These are phyloP conservation scores for Solanum lycopersicoides DNA, from an alignment of 257 asterid species.

Conservation along the genomic window DNA sequence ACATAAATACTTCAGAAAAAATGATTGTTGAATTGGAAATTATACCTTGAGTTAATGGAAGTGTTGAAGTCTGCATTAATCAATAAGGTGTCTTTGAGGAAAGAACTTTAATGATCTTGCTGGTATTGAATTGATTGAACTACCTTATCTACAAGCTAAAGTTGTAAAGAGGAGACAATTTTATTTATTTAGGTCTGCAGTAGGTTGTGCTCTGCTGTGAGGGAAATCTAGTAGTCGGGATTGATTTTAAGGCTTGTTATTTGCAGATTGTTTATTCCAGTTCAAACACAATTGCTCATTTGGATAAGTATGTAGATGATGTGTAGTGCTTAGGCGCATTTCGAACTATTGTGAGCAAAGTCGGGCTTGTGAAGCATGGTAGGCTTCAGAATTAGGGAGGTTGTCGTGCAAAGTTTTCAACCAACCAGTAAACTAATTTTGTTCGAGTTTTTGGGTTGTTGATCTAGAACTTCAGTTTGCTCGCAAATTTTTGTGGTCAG, in stretches of 20 bases:
- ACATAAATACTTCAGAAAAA: background rate
- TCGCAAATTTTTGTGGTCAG: background rate
- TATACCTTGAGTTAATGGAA: background rate
- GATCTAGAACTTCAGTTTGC: background rate
- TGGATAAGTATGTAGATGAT: background rate
- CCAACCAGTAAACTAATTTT: background rate
- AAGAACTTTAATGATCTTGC: background rate
- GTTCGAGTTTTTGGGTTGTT: background rate
- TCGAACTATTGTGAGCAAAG: background rate
- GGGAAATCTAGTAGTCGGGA: background rate
- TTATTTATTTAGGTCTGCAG: background rate
- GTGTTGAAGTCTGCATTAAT: background rate
- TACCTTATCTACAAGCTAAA: background rate
- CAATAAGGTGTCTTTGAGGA: background rate
- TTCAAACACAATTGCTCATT: background rate
- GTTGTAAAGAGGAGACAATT: background rate
- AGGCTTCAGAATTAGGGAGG: background rate
- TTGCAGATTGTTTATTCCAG: background rate
- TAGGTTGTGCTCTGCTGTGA: background rate
- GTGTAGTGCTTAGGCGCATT: background rate
- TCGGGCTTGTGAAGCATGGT: background rate
- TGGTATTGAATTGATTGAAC: background rate
- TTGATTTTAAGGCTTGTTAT: background rate
- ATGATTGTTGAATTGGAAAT: background rate
- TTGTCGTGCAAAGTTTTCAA: background rate